Evolutionary conservation across 805 yeast species (phyloP).

Genomic region (Scheffersomyces stipitis): DNA sequence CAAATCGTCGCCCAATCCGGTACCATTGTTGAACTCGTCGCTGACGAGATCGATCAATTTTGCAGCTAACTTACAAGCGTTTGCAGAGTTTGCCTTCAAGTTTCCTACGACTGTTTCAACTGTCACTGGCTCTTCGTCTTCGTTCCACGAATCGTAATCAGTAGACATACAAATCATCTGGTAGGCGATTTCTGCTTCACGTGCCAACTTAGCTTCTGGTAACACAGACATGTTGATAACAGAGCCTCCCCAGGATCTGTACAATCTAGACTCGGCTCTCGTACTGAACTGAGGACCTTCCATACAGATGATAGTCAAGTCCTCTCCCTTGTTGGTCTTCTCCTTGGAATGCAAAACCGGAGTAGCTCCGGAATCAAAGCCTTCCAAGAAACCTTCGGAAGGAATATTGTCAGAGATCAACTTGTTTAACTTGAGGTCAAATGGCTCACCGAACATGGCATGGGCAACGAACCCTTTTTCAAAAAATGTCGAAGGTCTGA

Average conservation of each 20-base stretch:
- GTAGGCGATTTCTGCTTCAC: constrained; percentile 95
- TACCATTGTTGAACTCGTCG: constrained; percentile 53
- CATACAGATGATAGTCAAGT: constrained; percentile 90
- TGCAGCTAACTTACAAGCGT: constrained; percentile 78
- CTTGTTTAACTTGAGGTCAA: constrained; percentile 70
- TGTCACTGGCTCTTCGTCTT: constrained; percentile 91
- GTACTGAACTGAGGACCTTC: constrained; percentile 99
- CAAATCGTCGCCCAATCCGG: constrained; percentile 64
- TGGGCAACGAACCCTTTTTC: constrained; percentile 95
- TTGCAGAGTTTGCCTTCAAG: constrained; percentile 79
- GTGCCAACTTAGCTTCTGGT: constrained; percentile 96
- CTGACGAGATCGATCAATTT: constrained; percentile 68
- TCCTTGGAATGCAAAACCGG: constrained; percentile 62
- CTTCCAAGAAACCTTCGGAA: constrained; percentile 50
- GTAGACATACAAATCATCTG: constrained; percentile 99
- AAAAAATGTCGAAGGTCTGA: constrained; percentile 84
- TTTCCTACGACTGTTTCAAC: constrained; percentile 96
- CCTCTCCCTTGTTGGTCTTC: constrained; percentile 60
- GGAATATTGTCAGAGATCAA: constrained; percentile 55
- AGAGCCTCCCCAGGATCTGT: constrained; percentile 85
- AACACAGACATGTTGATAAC: constrained; percentile 96
- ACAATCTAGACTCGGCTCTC: constrained; percentile 90
- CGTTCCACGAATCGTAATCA: constrained; percentile 98
- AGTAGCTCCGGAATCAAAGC: constrained; percentile 41
- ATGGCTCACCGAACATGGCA: constrained; percentile 97